Evolutionary conservation across 192 early-diverging fungal species (phyloP).

Genomic region (Neocallimastix lanati): DNA sequence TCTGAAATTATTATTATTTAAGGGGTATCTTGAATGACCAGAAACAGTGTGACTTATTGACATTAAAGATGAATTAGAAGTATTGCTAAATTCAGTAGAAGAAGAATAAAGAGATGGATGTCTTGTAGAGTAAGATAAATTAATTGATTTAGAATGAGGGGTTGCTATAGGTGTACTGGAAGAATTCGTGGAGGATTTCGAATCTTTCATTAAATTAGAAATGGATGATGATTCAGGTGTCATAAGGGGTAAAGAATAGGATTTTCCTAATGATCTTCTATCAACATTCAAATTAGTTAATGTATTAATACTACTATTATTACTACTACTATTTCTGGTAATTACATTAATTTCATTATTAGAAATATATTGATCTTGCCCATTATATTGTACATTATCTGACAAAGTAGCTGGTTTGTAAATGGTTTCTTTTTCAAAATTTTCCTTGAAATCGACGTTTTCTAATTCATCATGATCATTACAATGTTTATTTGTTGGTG

Average conservation of each 20-base stretch:
- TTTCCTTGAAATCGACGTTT: neutral
- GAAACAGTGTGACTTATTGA: neutral
- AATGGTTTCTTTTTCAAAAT: neutral
- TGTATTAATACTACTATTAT: no score
- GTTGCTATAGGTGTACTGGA: neutral
- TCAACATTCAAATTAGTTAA: no score
- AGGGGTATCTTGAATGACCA: neutral
- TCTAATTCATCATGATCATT: neutral
- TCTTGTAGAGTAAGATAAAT: neutral
- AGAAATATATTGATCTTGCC: neutral
- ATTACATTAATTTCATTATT: no score
- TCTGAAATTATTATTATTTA: neutral
- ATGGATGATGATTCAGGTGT: neutral
- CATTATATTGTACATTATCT: neutral
- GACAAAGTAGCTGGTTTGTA: neutral
- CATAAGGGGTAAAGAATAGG: neutral
- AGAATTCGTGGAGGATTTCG: no score
- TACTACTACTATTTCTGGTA: no score
- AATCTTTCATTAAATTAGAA: neutral
- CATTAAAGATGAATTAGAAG: neutral
- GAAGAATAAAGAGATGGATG: neutral
- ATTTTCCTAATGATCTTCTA: neutral
- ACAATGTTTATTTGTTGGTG: neutral
- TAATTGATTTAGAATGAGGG: no score
- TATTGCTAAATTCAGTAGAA: neutral